Conservation (phyloP, 2,329 filamentous ascomycete genomes). For the Fusarium clavum region DNA sequence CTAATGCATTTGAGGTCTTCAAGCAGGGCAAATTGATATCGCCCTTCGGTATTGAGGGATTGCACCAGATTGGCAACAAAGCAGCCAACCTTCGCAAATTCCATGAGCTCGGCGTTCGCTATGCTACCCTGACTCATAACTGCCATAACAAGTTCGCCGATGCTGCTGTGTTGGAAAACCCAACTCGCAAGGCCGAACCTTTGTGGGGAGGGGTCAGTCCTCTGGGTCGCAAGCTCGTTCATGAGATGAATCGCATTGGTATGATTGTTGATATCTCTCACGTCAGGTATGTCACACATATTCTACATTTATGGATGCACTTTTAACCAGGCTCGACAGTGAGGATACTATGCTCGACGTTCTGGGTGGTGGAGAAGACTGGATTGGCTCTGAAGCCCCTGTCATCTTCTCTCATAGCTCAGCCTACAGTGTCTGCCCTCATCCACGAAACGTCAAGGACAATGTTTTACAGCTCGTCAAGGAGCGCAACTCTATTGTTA, state of each 20-base stretch:
- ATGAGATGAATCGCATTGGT: conserved; percentile 93
- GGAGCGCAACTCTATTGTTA: conserved; percentile 78
- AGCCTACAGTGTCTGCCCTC: conserved; percentile 82
- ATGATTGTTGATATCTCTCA: conserved; percentile 95
- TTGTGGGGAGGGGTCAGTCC: conserved; percentile 79
- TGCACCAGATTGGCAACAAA: conserved; percentile 94
- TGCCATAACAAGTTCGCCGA: conserved; percentile 93
- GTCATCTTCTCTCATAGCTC: conserved; percentile 92
- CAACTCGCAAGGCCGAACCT: conserved; percentile 64
- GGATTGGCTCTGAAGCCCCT: conserved; percentile 80
- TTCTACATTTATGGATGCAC: no score
- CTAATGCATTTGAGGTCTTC: conserved; percentile 72
- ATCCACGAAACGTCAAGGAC: conserved; percentile 91
- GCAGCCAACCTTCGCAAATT: conserved; percentile 80
- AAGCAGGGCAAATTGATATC: conserved; percentile 75
- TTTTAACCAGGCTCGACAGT: conserved; percentile 50
- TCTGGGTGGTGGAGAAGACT: conserved; percentile 71
- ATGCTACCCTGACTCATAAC: conserved; percentile 91
- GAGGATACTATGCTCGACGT: conserved; percentile 88
- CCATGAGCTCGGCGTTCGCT: conserved; percentile 83
- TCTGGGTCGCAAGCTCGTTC: conserved; percentile 74
- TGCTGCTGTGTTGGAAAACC: conserved; percentile 74
- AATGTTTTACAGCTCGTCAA: conserved; percentile 83
- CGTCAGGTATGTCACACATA: conserved; percentile 53
- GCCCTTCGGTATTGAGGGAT: conserved; percentile 83